phyloP scores from a whole-genome alignment of 495 filamentous ascomycete species.

The Geoglossum glabrum region DNA sequence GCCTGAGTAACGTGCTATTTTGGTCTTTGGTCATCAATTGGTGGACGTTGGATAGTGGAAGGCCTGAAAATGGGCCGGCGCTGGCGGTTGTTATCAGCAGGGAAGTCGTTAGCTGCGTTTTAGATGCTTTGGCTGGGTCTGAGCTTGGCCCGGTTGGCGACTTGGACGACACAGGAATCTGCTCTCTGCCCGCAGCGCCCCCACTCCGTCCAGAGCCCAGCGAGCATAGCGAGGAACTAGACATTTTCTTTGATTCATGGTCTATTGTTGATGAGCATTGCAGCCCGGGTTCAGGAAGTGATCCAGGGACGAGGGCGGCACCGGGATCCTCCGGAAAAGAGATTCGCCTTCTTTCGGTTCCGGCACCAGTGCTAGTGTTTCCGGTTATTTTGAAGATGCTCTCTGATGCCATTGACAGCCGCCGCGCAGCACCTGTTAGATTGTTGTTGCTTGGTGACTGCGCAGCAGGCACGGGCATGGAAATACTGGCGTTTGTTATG shows the following conservation, averaged over 20 bases:
- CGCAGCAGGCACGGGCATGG: constrained; percentile 33
- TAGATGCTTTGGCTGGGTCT: constrained; percentile 16
- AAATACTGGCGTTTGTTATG: constrained; percentile 35
- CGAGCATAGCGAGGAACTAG: constrained; percentile 45
- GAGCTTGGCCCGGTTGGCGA: neutral
- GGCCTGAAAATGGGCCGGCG: constrained; percentile 13
- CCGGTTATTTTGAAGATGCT: neutral
- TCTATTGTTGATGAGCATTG: constrained; percentile 11
- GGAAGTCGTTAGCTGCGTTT: constrained; percentile 10
- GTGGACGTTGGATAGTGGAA: constrained; percentile 14
- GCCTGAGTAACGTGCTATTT: neutral
- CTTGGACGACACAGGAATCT: neutral
- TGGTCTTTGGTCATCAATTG: neutral
- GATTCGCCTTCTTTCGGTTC: neutral
- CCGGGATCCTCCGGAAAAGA: constrained; percentile 8
- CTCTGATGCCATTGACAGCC: neutral
- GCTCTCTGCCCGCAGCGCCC: neutral
- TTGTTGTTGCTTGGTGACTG: constrained; percentile 11
- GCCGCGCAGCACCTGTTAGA: constrained; percentile 4
- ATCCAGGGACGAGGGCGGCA: constrained; percentile 1
- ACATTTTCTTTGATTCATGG: constrained; percentile 38
- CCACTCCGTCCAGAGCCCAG: constrained; percentile 24
- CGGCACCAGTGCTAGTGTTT: neutral
- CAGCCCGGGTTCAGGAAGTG: constrained; percentile 26
- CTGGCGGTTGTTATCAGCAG: constrained; percentile 23